A percentile compares a stretch with the other conserved stretches of the same genome.
Evolutionary conservation across 371 early-diverging fungal genomes (phyloP).

Genomic region (Chytridium lagenaria): DNA sequence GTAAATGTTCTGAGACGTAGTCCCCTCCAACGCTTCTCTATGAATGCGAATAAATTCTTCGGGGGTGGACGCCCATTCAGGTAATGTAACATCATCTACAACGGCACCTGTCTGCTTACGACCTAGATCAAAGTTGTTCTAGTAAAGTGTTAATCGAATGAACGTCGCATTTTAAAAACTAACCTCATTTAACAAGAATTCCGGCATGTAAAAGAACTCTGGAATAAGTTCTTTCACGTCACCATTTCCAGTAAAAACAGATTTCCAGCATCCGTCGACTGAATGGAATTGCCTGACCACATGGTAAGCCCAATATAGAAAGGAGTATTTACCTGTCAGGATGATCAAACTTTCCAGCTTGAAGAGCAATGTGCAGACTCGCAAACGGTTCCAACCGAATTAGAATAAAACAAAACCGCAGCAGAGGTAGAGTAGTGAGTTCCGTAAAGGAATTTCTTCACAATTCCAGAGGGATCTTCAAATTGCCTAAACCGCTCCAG

Average conservation of each 20-base stretch:
- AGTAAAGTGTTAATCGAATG: background rate
- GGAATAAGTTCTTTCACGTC: conserved; percentile 91
- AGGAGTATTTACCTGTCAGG: conserved; percentile 71
- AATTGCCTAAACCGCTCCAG: conserved; percentile 73
- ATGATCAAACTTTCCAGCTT: conserved; percentile 89
- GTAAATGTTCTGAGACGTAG: conserved; percentile 70
- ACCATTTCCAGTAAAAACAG: conserved; percentile 55
- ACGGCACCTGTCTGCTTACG: conserved; percentile 60
- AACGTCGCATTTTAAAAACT: background rate
- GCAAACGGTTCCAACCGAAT: conserved; percentile 89
- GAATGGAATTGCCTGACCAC: conserved; percentile 58
- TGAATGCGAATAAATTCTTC: conserved; percentile 87
- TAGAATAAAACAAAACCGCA: conserved; percentile 81
- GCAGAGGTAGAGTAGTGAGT: conserved; percentile 90
- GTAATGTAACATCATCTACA: conserved; percentile 58
- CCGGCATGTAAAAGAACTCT: conserved; percentile 88
- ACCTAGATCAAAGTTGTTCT: conserved; percentile 83
- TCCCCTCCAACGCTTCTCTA: conserved; percentile 93
- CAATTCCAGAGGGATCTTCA: conserved; percentile 75
- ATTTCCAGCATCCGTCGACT: conserved; percentile 52
- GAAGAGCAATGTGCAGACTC: conserved; percentile 69
- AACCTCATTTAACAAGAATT: conserved; percentile 76
- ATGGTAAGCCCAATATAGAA: conserved; percentile 58
- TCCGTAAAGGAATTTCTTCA: conserved; percentile 81
- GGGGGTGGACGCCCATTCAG: conserved; percentile 69